Percentiles rank a stretch among this genome's conserved stretches.
phyloP scores from a whole-genome alignment of 2,329 filamentous ascomycete genomes.

The Corniculantispora saksenae region DNA sequence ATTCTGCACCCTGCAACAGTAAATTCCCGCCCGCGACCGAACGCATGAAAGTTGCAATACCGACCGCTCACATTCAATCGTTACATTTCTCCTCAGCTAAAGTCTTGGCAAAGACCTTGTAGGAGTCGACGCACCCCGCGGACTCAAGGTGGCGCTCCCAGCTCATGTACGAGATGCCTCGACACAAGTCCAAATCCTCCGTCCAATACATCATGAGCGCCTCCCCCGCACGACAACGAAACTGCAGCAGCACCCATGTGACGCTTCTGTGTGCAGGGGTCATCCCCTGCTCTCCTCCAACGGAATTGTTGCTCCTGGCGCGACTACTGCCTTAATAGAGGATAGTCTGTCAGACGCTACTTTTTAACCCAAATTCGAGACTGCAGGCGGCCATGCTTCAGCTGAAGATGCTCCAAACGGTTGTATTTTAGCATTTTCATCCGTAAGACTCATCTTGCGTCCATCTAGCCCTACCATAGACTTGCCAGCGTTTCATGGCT shows the following conservation, averaged over 20 bases:
- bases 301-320: neutral
- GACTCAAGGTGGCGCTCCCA: neutral
- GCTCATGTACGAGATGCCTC: neutral
- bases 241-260: neutral
- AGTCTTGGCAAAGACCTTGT: neutral
- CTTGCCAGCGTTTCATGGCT: neutral
- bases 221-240: conserved; percentile 9
- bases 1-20: neutral
- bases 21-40: neutral
- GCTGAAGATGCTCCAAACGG: neutral
- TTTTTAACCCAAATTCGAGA: conserved; percentile 13
- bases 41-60: neutral
- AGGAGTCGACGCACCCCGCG: neutral
- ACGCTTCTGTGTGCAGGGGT: neutral
- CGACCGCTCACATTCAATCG: neutral
- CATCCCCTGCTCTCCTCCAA: neutral
- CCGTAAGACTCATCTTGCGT: neutral
- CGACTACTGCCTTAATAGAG: neutral
- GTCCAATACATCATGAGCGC: neutral
- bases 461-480: neutral
- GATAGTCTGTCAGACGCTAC: conserved; percentile 9
- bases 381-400: conserved; percentile 2
- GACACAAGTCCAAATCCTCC: neutral
- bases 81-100: neutral
- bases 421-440: neutral